Evolutionary conservation across 805 yeast genomes (phyloP).

Genomic region (Nakazawaea ambrosiae): DNA sequence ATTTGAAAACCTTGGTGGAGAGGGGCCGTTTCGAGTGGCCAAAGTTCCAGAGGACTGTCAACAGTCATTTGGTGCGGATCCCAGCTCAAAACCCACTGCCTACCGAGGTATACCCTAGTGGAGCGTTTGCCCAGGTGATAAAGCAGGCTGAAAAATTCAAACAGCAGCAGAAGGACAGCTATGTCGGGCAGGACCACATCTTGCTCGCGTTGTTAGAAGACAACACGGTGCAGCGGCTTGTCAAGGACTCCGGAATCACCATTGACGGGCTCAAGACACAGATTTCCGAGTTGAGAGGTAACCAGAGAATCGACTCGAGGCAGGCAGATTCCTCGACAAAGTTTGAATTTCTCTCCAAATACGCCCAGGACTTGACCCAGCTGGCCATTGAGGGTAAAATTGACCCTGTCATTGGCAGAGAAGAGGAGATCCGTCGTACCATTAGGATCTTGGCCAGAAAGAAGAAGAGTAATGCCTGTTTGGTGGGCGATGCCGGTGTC

Average conservation of each 20-base stretch:
- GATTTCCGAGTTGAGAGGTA: slow-evolving; percentile 77
- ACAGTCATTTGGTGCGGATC: slow-evolving; percentile 71
- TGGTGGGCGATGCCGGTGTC: slow-evolving; percentile 99
- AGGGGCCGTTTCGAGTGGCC: slow-evolving; percentile 87
- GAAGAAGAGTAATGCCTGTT: slow-evolving; percentile 92
- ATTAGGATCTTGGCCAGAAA: slow-evolving; percentile 95
- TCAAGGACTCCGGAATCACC: slow-evolving; percentile 67
- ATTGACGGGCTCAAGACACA: slow-evolving; percentile 70
- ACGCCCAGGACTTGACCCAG: slow-evolving; percentile 91
- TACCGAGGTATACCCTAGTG: slow-evolving; percentile 65
- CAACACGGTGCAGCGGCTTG: slow-evolving; percentile 54
- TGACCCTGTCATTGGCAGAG: slow-evolving; percentile 98
- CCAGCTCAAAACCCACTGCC: slow-evolving; percentile 93
- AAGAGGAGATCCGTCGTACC: slow-evolving; percentile 94
- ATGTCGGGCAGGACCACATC: slow-evolving; percentile 91
- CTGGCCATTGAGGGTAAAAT: slow-evolving; percentile 90
- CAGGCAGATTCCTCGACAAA: slow-evolving; percentile 86
- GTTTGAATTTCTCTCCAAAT: slow-evolving; percentile 78
- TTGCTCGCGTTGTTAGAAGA: slow-evolving; percentile 82
- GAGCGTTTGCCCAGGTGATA: slow-evolving; percentile 69
- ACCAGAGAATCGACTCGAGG: slow-evolving; percentile 85
- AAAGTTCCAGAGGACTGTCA: slow-evolving; percentile 69
- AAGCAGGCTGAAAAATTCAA: slow-evolving; percentile 71
- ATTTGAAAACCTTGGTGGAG: slow-evolving; percentile 75
- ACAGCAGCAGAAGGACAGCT: slow-evolving; percentile 83